phyloP scores from a whole-genome alignment of 148 eudicot species.

The Vaccinium myrtillus region DNA sequence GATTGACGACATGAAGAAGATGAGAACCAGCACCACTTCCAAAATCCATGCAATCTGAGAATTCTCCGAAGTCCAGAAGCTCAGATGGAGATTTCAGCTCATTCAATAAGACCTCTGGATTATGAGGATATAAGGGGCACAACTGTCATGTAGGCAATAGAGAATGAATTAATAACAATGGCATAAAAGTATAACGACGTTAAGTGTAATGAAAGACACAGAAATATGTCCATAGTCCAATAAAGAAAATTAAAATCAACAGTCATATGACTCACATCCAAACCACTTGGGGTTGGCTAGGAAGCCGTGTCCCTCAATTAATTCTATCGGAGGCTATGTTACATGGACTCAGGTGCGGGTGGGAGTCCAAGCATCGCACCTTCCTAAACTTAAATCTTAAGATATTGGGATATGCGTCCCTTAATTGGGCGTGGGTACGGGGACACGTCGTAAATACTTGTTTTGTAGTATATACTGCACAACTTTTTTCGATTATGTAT shows the following conservation, averaged over 20 bases:
- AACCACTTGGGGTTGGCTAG: neutral
- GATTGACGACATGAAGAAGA: constrained; percentile 93
- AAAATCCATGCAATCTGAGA: constrained; percentile 93
- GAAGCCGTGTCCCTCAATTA: neutral
- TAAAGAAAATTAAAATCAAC: neutral
- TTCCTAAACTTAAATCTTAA: too few species aligned
- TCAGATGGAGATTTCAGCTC: constrained; percentile 96
- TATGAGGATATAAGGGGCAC: constrained; percentile 97
- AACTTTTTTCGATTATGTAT: too few species aligned
- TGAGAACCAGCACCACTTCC: constrained; percentile 81
- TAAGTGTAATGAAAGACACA: neutral
- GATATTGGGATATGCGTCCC: too few species aligned
- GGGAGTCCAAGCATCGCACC: too few species aligned
- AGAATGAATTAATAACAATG: constrained; percentile 6
- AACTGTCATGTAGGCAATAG: constrained; percentile 45
- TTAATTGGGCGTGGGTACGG: too few species aligned
- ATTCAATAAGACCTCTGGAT: constrained; percentile 90
- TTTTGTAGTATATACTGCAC: too few species aligned
- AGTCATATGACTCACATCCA: neutral
- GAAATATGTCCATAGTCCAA: neutral
- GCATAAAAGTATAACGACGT: neutral
- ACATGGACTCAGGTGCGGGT: too few species aligned
- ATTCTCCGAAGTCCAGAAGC: constrained; percentile 93
- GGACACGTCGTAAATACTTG: too few species aligned
- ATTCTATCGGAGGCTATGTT: neutral